Conservation (phyloP, 2,329 filamentous ascomycete genomes). For the Drechslerella dactyloides region DNA sequence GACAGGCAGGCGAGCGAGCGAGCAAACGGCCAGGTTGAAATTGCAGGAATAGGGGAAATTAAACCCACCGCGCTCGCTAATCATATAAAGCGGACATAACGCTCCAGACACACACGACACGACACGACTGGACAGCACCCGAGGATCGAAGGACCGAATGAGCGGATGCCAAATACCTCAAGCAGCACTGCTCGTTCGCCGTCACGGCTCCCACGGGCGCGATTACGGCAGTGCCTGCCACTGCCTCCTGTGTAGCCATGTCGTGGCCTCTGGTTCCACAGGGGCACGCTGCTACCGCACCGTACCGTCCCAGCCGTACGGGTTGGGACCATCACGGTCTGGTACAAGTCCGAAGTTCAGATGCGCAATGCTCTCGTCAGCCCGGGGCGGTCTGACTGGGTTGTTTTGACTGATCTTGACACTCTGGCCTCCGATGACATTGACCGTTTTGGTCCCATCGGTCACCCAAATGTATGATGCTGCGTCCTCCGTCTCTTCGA, state of each 20-base stretch:
- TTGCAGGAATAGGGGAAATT: constrained; percentile 51
- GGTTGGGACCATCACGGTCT: not conserved
- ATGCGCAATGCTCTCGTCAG: constrained; percentile 11
- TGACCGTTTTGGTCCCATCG: not conserved
- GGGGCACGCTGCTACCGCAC: not conserved
- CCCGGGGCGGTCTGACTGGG: not conserved
- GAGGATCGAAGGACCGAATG: constrained; percentile 49
- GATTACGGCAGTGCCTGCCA: constrained; percentile 8
- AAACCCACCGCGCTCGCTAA: constrained; percentile 8
- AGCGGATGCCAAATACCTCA: constrained; percentile 51
- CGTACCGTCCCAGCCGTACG: not conserved
- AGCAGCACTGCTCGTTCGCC: constrained; percentile 22
- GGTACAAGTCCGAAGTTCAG: not conserved
- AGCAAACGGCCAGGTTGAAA: constrained; percentile 40
- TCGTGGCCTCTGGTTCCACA: not conserved
- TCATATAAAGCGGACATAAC: not conserved
- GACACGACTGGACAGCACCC: not conserved
- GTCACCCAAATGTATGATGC: too few species aligned
- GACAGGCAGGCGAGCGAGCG: constrained; percentile 1
- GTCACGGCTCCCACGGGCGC: constrained; percentile 10
- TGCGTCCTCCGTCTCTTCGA: too few species aligned
- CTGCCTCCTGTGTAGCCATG: constrained; percentile 7
- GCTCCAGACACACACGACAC: not conserved
- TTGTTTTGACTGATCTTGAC: not conserved
- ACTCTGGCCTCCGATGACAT: not conserved